phyloP scores from a whole-genome alignment of 139 green algal genomes.

The Edaphochlamys debaryana region DNA sequence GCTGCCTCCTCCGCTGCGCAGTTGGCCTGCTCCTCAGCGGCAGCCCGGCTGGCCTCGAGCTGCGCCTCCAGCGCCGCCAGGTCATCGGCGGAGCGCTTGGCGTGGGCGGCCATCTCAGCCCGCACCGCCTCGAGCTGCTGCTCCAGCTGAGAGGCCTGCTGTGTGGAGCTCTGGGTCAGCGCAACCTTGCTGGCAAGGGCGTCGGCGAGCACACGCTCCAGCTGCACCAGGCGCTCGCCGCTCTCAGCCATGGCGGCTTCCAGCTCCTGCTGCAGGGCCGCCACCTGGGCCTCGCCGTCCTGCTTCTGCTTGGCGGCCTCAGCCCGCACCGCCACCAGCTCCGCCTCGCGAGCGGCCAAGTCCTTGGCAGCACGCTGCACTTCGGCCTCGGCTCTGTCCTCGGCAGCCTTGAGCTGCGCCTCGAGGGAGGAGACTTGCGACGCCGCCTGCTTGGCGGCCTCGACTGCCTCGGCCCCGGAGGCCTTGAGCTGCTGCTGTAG shows the following conservation, averaged over 20 bases:
- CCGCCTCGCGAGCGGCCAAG: background rate
- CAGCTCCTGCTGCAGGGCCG: conserved; percentile 1
- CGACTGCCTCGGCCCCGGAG: too few relatives aligned
- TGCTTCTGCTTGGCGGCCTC: background rate
- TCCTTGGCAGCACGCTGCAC: too few relatives aligned
- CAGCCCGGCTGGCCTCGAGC: too few relatives aligned
- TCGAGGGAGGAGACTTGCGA: background rate
- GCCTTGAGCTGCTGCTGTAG: background rate
- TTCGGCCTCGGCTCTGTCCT: background rate
- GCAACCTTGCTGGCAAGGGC: background rate
- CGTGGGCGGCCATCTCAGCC: too few relatives aligned
- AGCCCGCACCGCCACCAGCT: background rate
- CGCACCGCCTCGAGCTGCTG: background rate
- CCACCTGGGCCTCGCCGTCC: too few relatives aligned
- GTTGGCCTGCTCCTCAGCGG: too few relatives aligned
- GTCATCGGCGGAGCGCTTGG: too few relatives aligned
- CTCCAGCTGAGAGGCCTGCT: background rate
- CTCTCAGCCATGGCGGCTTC: background rate
- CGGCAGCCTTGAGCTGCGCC: background rate
- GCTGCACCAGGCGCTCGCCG: background rate
- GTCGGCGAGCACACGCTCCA: background rate
- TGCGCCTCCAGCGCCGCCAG: too few relatives aligned
- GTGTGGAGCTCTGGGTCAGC: background rate
- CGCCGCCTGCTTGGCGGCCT: background rate
- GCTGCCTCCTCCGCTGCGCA: too few relatives aligned